These are phyloP conservation scores for Suhomyces bribrorum DNA, from an alignment of 1,139 yeast species.

Conservation along the genomic window DNA sequence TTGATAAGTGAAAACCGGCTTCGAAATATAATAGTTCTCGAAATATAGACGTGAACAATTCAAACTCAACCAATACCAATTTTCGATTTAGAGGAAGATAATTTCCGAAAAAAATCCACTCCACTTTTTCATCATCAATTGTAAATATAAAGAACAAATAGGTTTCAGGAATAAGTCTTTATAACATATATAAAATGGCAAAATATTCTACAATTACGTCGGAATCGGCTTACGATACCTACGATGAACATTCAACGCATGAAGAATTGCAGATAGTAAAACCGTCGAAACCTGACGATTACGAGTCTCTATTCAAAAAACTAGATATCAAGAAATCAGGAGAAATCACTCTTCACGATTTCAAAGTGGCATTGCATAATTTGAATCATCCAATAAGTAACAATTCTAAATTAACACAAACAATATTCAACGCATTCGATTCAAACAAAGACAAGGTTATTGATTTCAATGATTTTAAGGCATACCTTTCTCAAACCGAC, in stretches of 20 bases:
- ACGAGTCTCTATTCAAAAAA: slow-evolving; percentile 37
- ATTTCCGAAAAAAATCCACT: too few species aligned
- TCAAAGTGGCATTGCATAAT: slow-evolving; percentile 53
- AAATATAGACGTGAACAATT: too few species aligned
- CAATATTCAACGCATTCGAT: slow-evolving; percentile 59
- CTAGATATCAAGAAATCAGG: slow-evolving; percentile 59
- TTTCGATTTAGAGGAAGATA: too few species aligned
- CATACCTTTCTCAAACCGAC: slow-evolving; percentile 63
- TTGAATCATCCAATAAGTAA: slow-evolving; percentile 68
- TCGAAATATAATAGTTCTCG: too few species aligned
- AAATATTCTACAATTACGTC: slow-evolving; percentile 13
- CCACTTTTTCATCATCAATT: background rate
- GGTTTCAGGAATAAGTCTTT: background rate
- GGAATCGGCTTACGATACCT: slow-evolving; percentile 13
- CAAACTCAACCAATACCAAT: too few species aligned
- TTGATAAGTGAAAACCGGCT: too few species aligned
- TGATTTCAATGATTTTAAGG: slow-evolving; percentile 62
- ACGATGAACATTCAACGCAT: background rate
- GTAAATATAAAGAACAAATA: background rate
- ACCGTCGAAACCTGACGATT: slow-evolving; percentile 21
- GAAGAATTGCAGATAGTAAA: slow-evolving; percentile 5
- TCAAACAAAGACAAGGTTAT: slow-evolving; percentile 55
- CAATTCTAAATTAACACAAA: slow-evolving; percentile 59
- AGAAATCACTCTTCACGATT: slow-evolving; percentile 54
- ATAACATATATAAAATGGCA: slow-evolving; percentile 4